Base-by-base conservation (phyloP, 116 monocot genomes). In the Dioscorea cayenensis region DNA sequence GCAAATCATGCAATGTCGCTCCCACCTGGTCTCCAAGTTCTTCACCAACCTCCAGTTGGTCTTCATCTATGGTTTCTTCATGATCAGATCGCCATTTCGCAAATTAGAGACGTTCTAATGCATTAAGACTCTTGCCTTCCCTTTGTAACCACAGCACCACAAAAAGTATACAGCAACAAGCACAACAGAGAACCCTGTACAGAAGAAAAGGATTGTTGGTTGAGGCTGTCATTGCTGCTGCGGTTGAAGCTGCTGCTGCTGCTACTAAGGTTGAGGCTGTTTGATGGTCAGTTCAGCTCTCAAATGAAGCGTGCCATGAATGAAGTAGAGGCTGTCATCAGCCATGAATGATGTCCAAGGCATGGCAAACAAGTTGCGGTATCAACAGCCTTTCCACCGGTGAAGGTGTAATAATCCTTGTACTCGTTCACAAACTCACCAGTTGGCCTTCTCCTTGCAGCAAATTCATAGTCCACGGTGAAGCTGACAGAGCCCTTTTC, bases 271-370 rank as follows among this genome's bases (percentile, higher is more conserved):
- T 59, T 75, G 80, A 0, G 73, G 87, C 55, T 84, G 84, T 76
- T 86, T 94, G 48, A 94, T 88, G n/a, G 90, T 94, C 51, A 94
- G 66, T 73, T 94, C 94, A 4, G 90, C 95, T 50, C 91, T 80
- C 68, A 95, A 77, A 66, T 95, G 91, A 23, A 95, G 84, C 22
- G 80, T 27, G 17, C 83, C 89, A 55, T 95, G 73, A 61, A 91
- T 81, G 81, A 95, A 95, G 79, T 81, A 91, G 32, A 64, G 79
- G 64, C 95, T 91, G 65, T 95, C 89, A 0, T 95, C 91, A 3
- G 95, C 95, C 87, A 91, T 87, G 68, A 95, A 95, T 10, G 89
- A 77, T 36, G 89, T 70, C 95, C 95, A 95, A 1, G 91, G 89
- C 3, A 87, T 82, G 1, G 87, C 91, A 73, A 95, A 95, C 60